Base-by-base conservation (phyloP, 1,139 yeast genomes). In the Scheffersomyces insectosa region DNA sequence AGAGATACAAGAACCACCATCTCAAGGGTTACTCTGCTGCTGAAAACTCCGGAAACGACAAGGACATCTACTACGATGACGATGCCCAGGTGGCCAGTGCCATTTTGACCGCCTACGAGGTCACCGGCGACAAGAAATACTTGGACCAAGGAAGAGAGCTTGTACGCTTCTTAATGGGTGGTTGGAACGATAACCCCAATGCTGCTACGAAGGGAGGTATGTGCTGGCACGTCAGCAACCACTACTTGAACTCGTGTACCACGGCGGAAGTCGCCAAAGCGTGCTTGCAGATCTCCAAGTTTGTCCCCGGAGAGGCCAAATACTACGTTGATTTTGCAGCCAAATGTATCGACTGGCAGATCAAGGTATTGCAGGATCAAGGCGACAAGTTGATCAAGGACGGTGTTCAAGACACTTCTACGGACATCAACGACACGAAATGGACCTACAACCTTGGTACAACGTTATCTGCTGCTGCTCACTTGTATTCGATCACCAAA, bases 21-120 rank as follows among this genome's bases (percentile, higher is more conserved):
- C 56, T 68, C 54, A 76, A 72, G 46, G 85, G 82, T 2, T 82
- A 67, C 58, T 74, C 83, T 36, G 87, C 86, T 2, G 82, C 84
- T 3, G 82, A 78, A 55, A 72, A 79, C 57, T 66, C 66, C 43
- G 77, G 79, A 31, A 78, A 76, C 39, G 85, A 83, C 59, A 68
- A 68, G 38, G 90, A 85, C 58, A 80, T 85, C 39, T 83, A 84
- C 60, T 84, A 82, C 52, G 91, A 85, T 59, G 91, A 85, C 56
- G 86, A 84, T 57, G 91, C 90, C 4, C 91, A 85, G 58, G 83
- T 83, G 12, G 85, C 87, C 14, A 74, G 84, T 52, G 85, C 85
- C 9, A 72, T 83, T 55, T 66, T 85, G 45, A 75, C 84, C 1
- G 88, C 88, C 1, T 85, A 80, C 56, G 89, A 84, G 54, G 88